These are phyloP conservation scores for Naegleria lovaniensis DNA, from an alignment of 208 protist genomes.

Conservation along the genomic window DNA sequence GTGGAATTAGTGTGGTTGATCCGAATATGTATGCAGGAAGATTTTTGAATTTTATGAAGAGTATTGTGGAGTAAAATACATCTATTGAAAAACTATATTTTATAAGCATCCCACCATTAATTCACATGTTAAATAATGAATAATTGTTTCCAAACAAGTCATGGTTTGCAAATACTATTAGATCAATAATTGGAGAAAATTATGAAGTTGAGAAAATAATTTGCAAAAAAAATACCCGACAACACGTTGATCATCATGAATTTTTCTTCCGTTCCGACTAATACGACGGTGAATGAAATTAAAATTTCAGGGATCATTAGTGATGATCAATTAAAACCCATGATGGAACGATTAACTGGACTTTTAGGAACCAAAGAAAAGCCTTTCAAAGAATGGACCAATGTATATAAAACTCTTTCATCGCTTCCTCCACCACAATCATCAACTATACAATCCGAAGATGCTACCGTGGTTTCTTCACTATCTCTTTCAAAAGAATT, in stretches of 20 bases:
- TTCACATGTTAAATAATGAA: no score
- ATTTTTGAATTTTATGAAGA: slow-evolving; percentile 8
- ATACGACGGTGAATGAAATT: background rate
- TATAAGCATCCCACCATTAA: no score
- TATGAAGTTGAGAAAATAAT: no score
- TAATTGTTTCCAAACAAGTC: no score
- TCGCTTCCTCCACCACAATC: background rate
- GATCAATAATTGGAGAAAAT: no score
- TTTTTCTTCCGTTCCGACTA: background rate
- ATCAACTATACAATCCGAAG: background rate
- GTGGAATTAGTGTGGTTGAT: background rate
- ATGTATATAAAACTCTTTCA: background rate
- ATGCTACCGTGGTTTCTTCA: background rate
- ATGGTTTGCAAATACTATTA: no score
- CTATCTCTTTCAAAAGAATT: background rate
- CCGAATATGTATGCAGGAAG: background rate
- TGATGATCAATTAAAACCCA: background rate
- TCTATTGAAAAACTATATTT: no score
- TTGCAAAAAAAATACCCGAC: no score
- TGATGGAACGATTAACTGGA: background rate
- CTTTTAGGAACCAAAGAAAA: background rate
- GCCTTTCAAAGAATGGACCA: background rate
- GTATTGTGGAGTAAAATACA: background rate
- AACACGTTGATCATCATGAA: background rate
- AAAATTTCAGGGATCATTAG: background rate